Conservation (phyloP, 306 rosid species). For the Malus asiatica region DNA sequence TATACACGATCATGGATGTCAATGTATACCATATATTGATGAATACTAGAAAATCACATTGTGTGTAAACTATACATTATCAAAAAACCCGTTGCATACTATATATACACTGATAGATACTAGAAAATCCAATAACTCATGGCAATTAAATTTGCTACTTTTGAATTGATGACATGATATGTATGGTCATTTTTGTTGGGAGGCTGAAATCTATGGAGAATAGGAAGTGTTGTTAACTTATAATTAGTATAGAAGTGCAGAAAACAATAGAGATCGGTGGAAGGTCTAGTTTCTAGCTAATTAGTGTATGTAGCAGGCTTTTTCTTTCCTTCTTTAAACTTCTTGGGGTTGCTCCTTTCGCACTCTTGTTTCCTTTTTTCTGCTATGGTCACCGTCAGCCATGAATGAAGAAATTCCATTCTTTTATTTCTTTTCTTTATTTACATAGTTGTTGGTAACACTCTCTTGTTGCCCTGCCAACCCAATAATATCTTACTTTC, state of each 20-base stretch:
- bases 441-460: background rate
- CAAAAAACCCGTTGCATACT: no score
- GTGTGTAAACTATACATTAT: no score
- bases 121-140: background rate
- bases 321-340: background rate
- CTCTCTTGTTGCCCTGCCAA: background rate
- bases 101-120: no score
- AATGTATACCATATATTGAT: no score
- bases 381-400: conserved; percentile 12
- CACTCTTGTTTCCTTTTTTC: background rate
- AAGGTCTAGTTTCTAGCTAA: conserved; percentile 5
- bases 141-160: background rate
- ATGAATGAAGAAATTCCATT: conserved; percentile 6
- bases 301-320: conserved; percentile 16
- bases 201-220: conserved; percentile 7
- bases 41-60: no score
- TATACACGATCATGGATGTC: no score
- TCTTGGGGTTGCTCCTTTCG: background rate
- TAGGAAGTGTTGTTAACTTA: background rate
- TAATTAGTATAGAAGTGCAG: conserved; percentile 15
- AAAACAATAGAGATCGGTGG: conserved; percentile 8
- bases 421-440: background rate
- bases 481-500: background rate
- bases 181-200: conserved; percentile 2
- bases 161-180: background rate